A percentile compares a stretch with the other conserved stretches of the same genome.
Conservation (phyloP, 345 rosid species). For the Citrus reticulata region DNA sequence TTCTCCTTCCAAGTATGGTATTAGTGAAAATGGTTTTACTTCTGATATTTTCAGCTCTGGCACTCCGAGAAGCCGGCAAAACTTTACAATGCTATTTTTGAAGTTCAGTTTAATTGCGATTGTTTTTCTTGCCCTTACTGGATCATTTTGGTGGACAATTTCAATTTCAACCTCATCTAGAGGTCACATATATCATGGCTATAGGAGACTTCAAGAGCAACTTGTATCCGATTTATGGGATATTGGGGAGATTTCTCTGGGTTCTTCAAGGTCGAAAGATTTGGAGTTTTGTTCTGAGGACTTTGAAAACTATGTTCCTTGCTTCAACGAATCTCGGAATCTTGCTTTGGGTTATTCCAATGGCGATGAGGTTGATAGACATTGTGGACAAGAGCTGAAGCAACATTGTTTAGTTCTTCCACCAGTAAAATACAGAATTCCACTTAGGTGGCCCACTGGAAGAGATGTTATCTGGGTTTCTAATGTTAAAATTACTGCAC, state of each 20-base stretch:
- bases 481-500: constrained; percentile 85
- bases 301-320: constrained; percentile 74
- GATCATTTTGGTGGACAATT: constrained; percentile 95
- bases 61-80: constrained; percentile 59
- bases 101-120: constrained; percentile 72
- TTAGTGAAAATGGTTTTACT: constrained; percentile 53
- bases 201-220: constrained; percentile 84
- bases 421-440: constrained; percentile 70
- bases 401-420: constrained; percentile 71
- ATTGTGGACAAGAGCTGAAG: constrained; percentile 50
- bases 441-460: constrained; percentile 98
- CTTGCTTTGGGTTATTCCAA: constrained; percentile 48
- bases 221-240: constrained; percentile 86
- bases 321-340: constrained; percentile 71
- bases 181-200: constrained; percentile 69
- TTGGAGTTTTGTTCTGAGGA: constrained; percentile 69
- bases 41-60: constrained; percentile 47
- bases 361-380: constrained; percentile 59
- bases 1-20: constrained; percentile 57
- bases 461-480: constrained; percentile 87
- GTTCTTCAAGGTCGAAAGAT: constrained; percentile 69
- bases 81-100: constrained; percentile 48
- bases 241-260: constrained; percentile 83
- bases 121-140: constrained; percentile 58
- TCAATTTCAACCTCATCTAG: constrained; percentile 70